These are phyloP conservation scores for Zygosaccharomyces pseudorouxii DNA, from an alignment of 805 yeast species.

Conservation along the genomic window DNA sequence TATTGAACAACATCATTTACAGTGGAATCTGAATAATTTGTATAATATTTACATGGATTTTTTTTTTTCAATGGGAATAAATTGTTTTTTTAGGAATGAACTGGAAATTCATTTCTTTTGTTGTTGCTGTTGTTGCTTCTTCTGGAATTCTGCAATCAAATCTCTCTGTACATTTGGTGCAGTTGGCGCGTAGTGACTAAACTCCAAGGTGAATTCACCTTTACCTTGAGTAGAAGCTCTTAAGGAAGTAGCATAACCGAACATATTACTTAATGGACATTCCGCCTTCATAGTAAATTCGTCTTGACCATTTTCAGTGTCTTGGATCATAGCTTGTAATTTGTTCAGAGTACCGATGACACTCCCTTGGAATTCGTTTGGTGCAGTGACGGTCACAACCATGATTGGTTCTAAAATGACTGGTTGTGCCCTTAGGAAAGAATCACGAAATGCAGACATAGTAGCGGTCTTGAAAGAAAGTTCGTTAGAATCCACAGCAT, in stretches of 20 bases:
- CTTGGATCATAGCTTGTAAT: constrained; percentile 84
- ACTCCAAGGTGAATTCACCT: constrained; percentile 95
- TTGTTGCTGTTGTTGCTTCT: constrained; percentile 57
- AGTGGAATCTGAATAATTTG: background rate
- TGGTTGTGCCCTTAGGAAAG: constrained; percentile 79
- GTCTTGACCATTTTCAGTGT: constrained; percentile 89
- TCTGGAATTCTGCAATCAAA: constrained; percentile 76
- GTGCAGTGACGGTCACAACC: constrained; percentile 90
- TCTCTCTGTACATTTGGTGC: constrained; percentile 86
- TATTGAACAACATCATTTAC: constrained; percentile 2
- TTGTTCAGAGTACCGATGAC: constrained; percentile 91
- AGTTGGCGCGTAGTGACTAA: constrained; percentile 86
- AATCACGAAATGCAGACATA: constrained; percentile 84
- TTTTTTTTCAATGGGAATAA: constrained; percentile 4
- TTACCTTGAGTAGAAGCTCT: constrained; percentile 98
- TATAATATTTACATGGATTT: constrained; percentile 7
- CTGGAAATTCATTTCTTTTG: constrained; percentile 32
- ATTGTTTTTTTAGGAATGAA: background rate
- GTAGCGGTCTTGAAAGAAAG: constrained; percentile 93
- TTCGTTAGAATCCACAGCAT: constrained; percentile 95
- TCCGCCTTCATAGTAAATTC: constrained; percentile 92
- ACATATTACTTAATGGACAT: constrained; percentile 93
- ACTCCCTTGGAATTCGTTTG: constrained; percentile 91
- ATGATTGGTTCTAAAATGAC: constrained; percentile 93
- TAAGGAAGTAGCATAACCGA: constrained; percentile 91